Conservation (phyloP, 2,329 filamentous ascomycete genomes). For the Sclerotinia nivalis region DNA sequence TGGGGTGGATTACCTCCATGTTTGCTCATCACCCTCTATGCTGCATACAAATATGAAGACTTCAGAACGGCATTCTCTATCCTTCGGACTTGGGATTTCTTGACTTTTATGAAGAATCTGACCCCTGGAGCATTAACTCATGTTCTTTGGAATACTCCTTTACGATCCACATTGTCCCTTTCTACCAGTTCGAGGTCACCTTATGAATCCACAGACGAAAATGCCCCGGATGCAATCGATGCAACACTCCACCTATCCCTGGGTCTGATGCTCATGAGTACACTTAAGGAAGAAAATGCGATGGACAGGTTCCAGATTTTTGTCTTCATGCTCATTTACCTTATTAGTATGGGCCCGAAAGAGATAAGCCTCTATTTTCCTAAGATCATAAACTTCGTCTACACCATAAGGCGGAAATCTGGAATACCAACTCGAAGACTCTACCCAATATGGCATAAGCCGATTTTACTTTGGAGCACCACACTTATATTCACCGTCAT, state of each 20-base stretch:
- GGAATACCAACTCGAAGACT: conserved; percentile 24
- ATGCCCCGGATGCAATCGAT: conserved; percentile 30
- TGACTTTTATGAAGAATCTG: conserved; percentile 28
- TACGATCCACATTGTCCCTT: conserved; percentile 36
- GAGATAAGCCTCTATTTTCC: conserved; percentile 37
- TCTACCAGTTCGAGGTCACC: conserved; percentile 29
- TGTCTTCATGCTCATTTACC: conserved; percentile 34
- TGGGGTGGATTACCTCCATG: conserved; percentile 32
- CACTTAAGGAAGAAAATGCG: conserved; percentile 29
- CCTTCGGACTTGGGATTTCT: conserved; percentile 30
- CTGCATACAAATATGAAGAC: conserved; percentile 34
- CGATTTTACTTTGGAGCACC: conserved; percentile 30
- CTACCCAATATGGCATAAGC: conserved; percentile 33
- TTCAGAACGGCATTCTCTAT: conserved; percentile 28
- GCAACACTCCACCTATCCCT: conserved; percentile 35
- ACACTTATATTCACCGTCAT: conserved; percentile 32
- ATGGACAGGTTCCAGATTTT: conserved; percentile 36
- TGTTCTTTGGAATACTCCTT: conserved; percentile 32
- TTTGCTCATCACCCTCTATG: conserved; percentile 32
- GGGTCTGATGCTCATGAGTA: conserved; percentile 24
- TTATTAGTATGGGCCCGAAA: conserved; percentile 34
- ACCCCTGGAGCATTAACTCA: conserved; percentile 33
- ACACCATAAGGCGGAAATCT: conserved; percentile 29
- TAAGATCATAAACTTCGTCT: conserved; percentile 31
- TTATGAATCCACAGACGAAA: conserved; percentile 33